phyloP scores from a whole-genome alignment of 1,284 basidiomycete species.

The Ganoderma lingzhi region DNA sequence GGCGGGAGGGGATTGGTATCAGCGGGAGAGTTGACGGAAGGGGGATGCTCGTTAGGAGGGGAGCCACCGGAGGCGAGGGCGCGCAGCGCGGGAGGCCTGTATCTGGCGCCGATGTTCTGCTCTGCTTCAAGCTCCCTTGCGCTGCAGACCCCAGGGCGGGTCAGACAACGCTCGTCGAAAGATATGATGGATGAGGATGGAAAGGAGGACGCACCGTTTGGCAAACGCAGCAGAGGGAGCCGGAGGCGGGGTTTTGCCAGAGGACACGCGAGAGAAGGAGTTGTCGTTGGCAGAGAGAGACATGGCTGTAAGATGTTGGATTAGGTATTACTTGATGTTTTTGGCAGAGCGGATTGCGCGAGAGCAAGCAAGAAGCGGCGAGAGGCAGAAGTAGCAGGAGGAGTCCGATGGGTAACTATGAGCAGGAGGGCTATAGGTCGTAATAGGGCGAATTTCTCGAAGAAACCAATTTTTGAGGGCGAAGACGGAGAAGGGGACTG shows the following conservation, averaged over 20 bases:
- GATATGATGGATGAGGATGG: slow-evolving; percentile 11
- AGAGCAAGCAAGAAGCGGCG: slow-evolving; percentile 42
- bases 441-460: slow-evolving; percentile 46
- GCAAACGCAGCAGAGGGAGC: slow-evolving; percentile 90
- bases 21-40: slow-evolving; percentile 60
- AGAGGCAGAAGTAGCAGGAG: slow-evolving; percentile 42
- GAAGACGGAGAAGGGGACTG: slow-evolving; percentile 48
- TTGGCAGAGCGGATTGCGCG: slow-evolving; percentile 42
- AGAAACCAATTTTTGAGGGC: slow-evolving; percentile 47
- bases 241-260: slow-evolving; percentile 88
- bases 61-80: slow-evolving; percentile 73
- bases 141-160: slow-evolving; percentile 47
- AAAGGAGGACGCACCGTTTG: slow-evolving; percentile 66
- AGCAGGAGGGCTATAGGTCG: slow-evolving; percentile 49
- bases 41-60: slow-evolving; percentile 70
- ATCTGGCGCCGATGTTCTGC: slow-evolving; percentile 69
- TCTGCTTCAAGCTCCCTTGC: slow-evolving; percentile 85
- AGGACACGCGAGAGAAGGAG: slow-evolving; percentile 79
- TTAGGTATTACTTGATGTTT: slow-evolving; percentile 81
- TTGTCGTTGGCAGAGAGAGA: slow-evolving; percentile 86
- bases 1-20: slow-evolving; percentile 68
- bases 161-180: slow-evolving; percentile 22
- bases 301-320: slow-evolving; percentile 74
- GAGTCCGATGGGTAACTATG: slow-evolving; percentile 58
- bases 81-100: slow-evolving; percentile 83